Percentiles rank a stretch among this genome's conserved stretches.
phyloP scores from a whole-genome alignment of 2,329 filamentous ascomycete species.

The Epichloe brachyelytri region DNA sequence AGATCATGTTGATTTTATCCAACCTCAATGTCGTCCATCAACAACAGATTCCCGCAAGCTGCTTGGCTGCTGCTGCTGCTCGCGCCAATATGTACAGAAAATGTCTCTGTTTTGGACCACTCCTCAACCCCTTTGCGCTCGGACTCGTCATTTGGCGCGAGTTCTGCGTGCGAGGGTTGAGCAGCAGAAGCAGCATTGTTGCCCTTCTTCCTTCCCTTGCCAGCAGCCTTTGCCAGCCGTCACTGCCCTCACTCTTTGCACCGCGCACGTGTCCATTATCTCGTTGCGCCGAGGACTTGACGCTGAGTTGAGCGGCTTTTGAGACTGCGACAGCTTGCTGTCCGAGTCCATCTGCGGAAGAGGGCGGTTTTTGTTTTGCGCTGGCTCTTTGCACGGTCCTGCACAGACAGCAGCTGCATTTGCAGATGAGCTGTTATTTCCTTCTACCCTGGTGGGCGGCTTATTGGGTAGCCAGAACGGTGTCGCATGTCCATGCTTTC shows the following conservation, averaged over 20 bases:
- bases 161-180: conserved; percentile 31
- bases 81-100: background rate
- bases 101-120: background rate
- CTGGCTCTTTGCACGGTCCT: background rate
- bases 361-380: background rate
- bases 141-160: conserved; percentile 42
- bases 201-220: conserved; percentile 35
- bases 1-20: conserved; percentile 5
- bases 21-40: conserved; percentile 3
- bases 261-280: conserved; percentile 41
- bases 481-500: conserved; percentile 26
- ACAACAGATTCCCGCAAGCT: background rate
- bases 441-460: conserved; percentile 5
- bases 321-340: conserved; percentile 7
- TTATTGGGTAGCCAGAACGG: conserved; percentile 17
- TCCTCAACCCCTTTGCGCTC: conserved; percentile 46
- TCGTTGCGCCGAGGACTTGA: conserved; percentile 27
- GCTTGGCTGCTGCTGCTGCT: background rate
- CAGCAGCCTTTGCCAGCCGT: conserved; percentile 45
- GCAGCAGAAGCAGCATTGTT: conserved; percentile 32
- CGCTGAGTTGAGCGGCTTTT: conserved; percentile 13
- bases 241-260: conserved; percentile 41
- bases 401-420: background rate
- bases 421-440: background rate
- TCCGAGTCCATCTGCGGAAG: conserved; percentile 10